phyloP scores from a whole-genome alignment of 768 basidiomycete species.

The Naematelia aurantialba region DNA sequence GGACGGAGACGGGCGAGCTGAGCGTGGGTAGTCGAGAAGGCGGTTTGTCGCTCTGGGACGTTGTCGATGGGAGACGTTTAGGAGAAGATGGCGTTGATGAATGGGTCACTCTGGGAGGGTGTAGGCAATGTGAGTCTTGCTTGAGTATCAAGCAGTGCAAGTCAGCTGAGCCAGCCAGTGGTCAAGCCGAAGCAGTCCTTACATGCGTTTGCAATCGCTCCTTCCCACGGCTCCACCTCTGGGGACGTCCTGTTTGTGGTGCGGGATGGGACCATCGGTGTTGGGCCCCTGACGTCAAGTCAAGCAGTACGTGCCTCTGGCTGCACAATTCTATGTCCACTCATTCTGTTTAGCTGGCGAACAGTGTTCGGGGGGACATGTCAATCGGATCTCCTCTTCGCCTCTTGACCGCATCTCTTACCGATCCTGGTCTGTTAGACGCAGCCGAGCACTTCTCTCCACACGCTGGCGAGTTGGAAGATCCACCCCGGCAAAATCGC shows the following conservation, averaged over 20 bases:
- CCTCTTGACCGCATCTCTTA: background rate
- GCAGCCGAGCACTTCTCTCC: background rate
- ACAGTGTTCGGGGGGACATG: slow-evolving; percentile 22
- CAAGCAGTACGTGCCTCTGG: slow-evolving; percentile 19
- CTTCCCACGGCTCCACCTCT: background rate
- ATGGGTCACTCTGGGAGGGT: slow-evolving; percentile 30
- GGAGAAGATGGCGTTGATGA: slow-evolving; percentile 24
- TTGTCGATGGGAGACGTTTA: slow-evolving; percentile 13
- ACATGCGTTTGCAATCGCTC: slow-evolving; percentile 38
- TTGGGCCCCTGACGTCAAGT: slow-evolving; percentile 33
- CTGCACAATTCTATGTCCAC: background rate
- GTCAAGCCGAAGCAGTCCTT: slow-evolving; percentile 33
- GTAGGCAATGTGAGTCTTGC: slow-evolving; percentile 28
- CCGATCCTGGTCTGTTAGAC: background rate
- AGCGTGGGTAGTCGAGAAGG: slow-evolving; percentile 43
- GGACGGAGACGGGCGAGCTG: slow-evolving; percentile 26
- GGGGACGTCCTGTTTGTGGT: slow-evolving; percentile 39
- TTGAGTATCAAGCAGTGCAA: too few species aligned
- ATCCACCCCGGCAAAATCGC: slow-evolving; percentile 22
- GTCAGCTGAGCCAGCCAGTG: slow-evolving; percentile 24
- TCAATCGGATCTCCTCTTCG: slow-evolving; percentile 9
- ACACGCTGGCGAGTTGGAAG: background rate
- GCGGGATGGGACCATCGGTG: slow-evolving; percentile 42
- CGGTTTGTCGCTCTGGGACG: slow-evolving; percentile 44
- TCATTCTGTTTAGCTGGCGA: slow-evolving; percentile 20